A percentile compares a stretch with the other conserved stretches of the same genome.
Evolutionary conservation across 768 basidiomycete species (phyloP).

Genomic region (Cystobasidium ongulense): DNA sequence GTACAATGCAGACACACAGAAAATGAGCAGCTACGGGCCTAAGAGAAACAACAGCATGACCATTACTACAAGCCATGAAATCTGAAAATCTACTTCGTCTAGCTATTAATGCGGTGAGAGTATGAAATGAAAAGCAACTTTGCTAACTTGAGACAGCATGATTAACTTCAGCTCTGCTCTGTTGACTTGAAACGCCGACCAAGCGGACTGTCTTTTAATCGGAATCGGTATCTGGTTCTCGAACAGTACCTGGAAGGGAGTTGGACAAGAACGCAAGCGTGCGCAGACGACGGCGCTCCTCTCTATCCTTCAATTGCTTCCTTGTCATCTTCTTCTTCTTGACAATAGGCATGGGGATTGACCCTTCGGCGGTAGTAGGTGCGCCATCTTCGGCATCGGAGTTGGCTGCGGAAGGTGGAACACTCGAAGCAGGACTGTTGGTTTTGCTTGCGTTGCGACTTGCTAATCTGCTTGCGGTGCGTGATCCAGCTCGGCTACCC

Average conservation of each 20-base stretch:
- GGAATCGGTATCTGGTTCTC: conserved; percentile 31
- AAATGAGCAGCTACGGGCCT: background rate
- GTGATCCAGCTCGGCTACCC: conserved; percentile 62
- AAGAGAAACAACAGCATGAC: background rate
- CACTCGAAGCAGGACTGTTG: conserved; percentile 61
- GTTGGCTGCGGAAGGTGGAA: conserved; percentile 45
- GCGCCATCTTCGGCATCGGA: conserved; percentile 36
- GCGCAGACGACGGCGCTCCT: conserved; percentile 64
- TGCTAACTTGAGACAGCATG: no score
- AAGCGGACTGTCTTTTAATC: no score
- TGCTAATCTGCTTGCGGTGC: conserved; percentile 65
- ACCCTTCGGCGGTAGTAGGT: conserved; percentile 41
- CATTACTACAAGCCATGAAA: background rate
- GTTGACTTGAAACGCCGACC: no score
- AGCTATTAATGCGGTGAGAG: background rate
- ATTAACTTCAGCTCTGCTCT: no score
- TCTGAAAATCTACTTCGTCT: background rate
- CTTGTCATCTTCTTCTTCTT: conserved; percentile 61
- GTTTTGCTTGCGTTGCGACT: conserved; percentile 42
- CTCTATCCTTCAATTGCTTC: conserved; percentile 78
- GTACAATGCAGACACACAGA: background rate
- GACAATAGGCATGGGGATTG: conserved; percentile 38
- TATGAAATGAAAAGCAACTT: no score
- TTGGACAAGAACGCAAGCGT: conserved; percentile 23
- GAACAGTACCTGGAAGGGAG: conserved; percentile 7